Evolutionary conservation across 192 early-diverging fungal genomes (phyloP).

Genomic region (Chytriomyces sp.): DNA sequence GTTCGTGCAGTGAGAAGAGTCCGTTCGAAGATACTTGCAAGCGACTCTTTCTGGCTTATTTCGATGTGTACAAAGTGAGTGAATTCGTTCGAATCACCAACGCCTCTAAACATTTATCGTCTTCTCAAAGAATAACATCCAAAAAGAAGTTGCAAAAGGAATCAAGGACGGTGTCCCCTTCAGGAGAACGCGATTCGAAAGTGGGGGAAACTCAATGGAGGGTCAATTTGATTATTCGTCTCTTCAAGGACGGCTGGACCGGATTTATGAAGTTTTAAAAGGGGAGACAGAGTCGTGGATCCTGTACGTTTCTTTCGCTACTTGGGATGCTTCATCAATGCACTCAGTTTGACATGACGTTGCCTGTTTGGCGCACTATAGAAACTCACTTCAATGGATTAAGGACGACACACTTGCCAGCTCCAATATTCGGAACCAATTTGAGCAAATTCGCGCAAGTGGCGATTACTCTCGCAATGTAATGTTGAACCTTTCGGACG

Average conservation of each 20-base stretch:
- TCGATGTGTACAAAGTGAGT: conserved; percentile 56
- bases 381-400: conserved; percentile 51
- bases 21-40: conserved; percentile 64
- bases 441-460: conserved; percentile 60
- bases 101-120: neutral
- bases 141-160: conserved; percentile 49
- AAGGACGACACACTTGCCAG: conserved; percentile 53
- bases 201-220: conserved; percentile 59
- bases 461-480: conserved; percentile 50
- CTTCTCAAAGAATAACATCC: conserved; percentile 40
- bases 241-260: conserved; percentile 48
- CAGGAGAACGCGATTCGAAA: conserved; percentile 55
- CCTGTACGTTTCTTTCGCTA: conserved; percentile 25
- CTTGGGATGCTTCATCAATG: neutral
- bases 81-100: neutral
- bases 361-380: neutral
- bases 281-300: conserved; percentile 61
- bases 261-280: conserved; percentile 47
- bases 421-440: conserved; percentile 59
- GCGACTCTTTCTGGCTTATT: conserved; percentile 61
- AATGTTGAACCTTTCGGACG: conserved; percentile 54
- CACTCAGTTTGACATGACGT: too few species aligned
- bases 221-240: conserved; percentile 48
- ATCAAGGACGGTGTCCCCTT: conserved; percentile 55
- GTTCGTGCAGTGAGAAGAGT: conserved; percentile 41